Evolutionary conservation across 306 rosid species (phyloP).

Genomic region (Casuarina glauca): DNA sequence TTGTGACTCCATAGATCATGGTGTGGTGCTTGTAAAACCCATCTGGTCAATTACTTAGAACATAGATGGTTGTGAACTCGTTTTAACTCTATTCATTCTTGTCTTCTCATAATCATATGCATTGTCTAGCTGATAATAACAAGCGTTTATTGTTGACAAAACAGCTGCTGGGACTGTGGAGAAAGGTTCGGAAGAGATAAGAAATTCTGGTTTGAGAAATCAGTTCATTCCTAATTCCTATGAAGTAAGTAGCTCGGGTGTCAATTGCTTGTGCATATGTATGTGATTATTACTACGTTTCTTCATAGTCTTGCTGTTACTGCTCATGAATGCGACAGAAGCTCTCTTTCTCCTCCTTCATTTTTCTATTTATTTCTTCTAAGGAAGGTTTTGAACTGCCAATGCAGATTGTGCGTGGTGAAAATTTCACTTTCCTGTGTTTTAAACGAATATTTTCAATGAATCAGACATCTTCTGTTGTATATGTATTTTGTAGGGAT

Average conservation of each 20-base stretch:
- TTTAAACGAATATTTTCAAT: neutral
- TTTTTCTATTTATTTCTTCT: neutral
- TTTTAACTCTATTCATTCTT: conserved; percentile 1
- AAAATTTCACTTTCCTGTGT: neutral
- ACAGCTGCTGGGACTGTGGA: conserved; percentile 48
- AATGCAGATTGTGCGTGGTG: neutral
- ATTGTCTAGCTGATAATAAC: conserved; percentile 24
- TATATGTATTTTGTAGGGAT: neutral
- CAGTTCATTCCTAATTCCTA: conserved; percentile 48
- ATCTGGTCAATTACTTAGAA: neutral
- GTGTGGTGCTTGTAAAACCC: neutral
- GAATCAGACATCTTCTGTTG: neutral
- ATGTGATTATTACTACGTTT: neutral
- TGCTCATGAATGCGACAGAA: no score
- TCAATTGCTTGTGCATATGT: neutral
- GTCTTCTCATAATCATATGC: neutral
- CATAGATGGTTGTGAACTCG: neutral
- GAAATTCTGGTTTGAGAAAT: conserved; percentile 43
- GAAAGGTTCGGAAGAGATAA: conserved; percentile 46
- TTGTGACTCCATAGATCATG: neutral
- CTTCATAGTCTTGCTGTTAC: neutral
- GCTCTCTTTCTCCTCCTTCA: neutral
- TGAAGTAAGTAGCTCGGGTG: conserved; percentile 49
- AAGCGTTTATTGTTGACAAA: conserved; percentile 32
- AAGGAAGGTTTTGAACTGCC: neutral